phyloP scores from a whole-genome alignment of 768 basidiomycete species.

The Punctularia strigosozonata region DNA sequence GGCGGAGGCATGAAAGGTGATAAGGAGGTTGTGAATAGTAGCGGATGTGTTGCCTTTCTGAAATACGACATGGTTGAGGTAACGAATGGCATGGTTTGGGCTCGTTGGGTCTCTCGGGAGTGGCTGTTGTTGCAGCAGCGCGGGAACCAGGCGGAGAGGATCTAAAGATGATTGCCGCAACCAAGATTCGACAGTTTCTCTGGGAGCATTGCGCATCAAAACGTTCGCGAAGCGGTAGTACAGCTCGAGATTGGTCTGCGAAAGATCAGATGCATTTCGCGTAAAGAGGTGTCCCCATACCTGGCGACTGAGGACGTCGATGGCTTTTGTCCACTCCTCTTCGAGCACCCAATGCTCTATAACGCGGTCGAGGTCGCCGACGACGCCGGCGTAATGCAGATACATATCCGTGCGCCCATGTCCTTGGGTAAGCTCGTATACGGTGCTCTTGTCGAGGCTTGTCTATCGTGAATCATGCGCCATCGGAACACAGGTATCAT shows the following conservation, averaged over 20 bases:
- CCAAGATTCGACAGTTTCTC: slow-evolving; percentile 90
- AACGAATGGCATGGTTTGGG: slow-evolving; percentile 82
- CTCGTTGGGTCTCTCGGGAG: slow-evolving; percentile 58
- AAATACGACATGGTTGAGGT: slow-evolving; percentile 77
- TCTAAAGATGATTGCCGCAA: slow-evolving; percentile 71
- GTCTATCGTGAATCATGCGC: slow-evolving; percentile 31
- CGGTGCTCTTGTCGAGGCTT: slow-evolving; percentile 73
- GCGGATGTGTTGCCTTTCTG: slow-evolving; percentile 70
- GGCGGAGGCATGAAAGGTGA: slow-evolving; percentile 70
- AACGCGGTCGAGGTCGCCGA: slow-evolving; percentile 77
- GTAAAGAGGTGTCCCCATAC: slow-evolving; percentile 24
- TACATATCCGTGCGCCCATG: slow-evolving; percentile 93
- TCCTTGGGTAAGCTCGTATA: slow-evolving; percentile 87
- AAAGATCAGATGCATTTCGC: slow-evolving; percentile 2
- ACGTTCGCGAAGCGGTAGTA: slow-evolving; percentile 91
- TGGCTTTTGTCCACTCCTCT: slow-evolving; percentile 85
- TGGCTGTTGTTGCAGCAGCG: slow-evolving; percentile 73
- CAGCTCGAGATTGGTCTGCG: slow-evolving; percentile 68
- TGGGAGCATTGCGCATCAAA: slow-evolving; percentile 76
- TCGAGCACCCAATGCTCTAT: slow-evolving; percentile 88
- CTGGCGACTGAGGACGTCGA: slow-evolving; percentile 85
- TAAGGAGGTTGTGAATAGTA: slow-evolving; percentile 87
- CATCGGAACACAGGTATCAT: neutral
- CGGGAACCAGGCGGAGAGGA: slow-evolving; percentile 78
- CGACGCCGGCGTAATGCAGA: slow-evolving; percentile 72